Evolutionary conservation across 805 yeast species (phyloP).

Genomic region (Nakazawaea laoshanensis): DNA sequence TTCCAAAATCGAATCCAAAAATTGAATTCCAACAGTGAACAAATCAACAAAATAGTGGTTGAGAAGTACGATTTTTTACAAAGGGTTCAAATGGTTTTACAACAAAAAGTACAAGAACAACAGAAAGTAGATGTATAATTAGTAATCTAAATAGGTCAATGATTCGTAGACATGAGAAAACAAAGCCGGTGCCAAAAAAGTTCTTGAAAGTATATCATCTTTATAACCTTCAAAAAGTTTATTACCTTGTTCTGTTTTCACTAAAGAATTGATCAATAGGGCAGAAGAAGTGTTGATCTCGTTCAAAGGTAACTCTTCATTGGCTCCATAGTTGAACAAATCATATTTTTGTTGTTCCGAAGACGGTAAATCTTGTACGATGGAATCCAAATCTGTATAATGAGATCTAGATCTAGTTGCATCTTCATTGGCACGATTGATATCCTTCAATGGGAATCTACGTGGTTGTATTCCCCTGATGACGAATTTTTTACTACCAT

Average conservation of each 20-base stretch:
- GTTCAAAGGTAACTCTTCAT: conserved; percentile 23
- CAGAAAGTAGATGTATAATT: conserved; percentile 19
- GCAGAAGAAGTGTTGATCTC: conserved; percentile 32
- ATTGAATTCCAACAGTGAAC: conserved; percentile 61
- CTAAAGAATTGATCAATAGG: conserved; percentile 25
- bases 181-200: conserved; percentile 26
- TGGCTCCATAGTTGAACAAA: conserved; percentile 22
- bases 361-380: conserved; percentile 12
- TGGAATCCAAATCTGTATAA: conserved; percentile 9
- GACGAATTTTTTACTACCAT: conserved; percentile 71
- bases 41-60: conserved; percentile 64
- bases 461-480: conserved; percentile 94
- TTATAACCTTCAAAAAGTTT: conserved; percentile 23
- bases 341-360: conserved; percentile 21
- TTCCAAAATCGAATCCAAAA: conserved; percentile 69
- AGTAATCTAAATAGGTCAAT: conserved; percentile 18
- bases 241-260: conserved; percentile 22
- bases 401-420: conserved; percentile 9
- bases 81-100: conserved; percentile 49
- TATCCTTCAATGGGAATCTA: conserved; percentile 39
- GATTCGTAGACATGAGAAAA: conserved; percentile 18
- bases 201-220: conserved; percentile 21
- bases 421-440: conserved; percentile 31
- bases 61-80: conserved; percentile 63
- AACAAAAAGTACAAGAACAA: conserved; percentile 41